Evolutionary conservation across 2,329 filamentous ascomycete species (phyloP).

Genomic region (Neonectria magnoliae): DNA sequence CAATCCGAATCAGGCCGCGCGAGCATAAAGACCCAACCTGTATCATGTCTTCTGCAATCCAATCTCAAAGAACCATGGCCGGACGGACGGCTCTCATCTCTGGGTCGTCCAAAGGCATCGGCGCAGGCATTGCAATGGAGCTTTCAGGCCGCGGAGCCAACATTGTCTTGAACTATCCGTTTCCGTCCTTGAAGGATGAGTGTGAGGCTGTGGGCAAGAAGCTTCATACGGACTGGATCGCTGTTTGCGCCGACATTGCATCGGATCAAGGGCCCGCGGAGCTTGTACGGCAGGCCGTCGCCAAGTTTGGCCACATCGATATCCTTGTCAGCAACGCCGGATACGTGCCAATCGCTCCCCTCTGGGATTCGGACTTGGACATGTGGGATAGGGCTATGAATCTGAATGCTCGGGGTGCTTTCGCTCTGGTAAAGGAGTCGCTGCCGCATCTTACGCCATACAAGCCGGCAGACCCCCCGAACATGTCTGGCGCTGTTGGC

Average conservation of each 20-base stretch:
- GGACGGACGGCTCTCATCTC: no score
- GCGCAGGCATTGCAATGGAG: conserved; percentile 8
- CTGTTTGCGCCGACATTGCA: conserved; percentile 16
- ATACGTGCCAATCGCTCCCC: no score
- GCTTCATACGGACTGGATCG: conserved; percentile 14
- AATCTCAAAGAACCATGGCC: no score
- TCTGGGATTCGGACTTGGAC: no score
- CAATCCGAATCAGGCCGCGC: no score
- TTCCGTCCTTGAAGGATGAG: conserved; percentile 6
- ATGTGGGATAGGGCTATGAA: no score
- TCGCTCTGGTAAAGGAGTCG: no score
- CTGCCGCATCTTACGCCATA: conserved; percentile 5
- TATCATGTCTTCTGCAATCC: no score
- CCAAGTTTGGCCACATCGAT: conserved; percentile 15
- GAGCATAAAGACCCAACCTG: no score
- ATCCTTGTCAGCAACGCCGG: no score
- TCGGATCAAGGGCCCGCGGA: background rate
- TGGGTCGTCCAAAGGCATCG: no score
- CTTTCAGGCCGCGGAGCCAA: conserved; percentile 5
- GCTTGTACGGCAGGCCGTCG: background rate
- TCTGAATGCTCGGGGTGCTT: no score
- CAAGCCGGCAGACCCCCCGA: conserved; percentile 14
- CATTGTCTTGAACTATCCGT: conserved; percentile 14
- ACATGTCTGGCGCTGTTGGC: conserved; percentile 12
- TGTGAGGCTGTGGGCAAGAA: conserved; percentile 9